These are phyloP conservation scores for Pseudogymnoascus verrucosus DNA, from an alignment of 2,329 filamentous ascomycete species.

Conservation along the genomic window DNA sequence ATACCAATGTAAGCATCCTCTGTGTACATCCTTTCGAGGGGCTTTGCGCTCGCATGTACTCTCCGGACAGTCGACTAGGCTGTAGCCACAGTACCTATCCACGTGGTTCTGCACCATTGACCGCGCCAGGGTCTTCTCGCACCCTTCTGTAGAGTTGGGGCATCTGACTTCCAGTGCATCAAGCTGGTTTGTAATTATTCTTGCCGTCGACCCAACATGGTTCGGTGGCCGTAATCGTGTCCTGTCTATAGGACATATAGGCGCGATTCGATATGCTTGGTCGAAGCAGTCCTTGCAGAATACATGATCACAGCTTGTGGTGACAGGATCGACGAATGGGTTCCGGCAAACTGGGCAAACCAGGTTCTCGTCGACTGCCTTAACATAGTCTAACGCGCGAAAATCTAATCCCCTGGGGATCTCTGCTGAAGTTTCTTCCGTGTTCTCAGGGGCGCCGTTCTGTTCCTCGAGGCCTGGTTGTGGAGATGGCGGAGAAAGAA, in stretches of 20 bases:
- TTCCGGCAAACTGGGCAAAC: slow-evolving; percentile 45
- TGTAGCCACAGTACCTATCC: slow-evolving; percentile 47
- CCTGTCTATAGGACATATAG: slow-evolving; percentile 52
- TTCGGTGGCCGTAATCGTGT: slow-evolving; percentile 31
- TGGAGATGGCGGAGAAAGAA: neutral
- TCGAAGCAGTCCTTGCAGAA: slow-evolving; percentile 53
- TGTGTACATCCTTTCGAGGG: slow-evolving; percentile 41
- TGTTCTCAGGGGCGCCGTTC: neutral
- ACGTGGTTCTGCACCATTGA: slow-evolving; percentile 50
- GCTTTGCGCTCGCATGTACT: slow-evolving; percentile 44
- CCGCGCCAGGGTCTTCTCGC: slow-evolving; percentile 41
- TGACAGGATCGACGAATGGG: slow-evolving; percentile 51
- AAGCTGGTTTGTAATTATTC: slow-evolving; percentile 51
- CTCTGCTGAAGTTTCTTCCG: neutral
- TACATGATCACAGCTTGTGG: slow-evolving; percentile 56
- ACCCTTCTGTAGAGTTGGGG: slow-evolving; percentile 45
- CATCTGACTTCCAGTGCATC: slow-evolving; percentile 52
- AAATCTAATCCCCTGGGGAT: slow-evolving; percentile 21
- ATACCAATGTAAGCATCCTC: slow-evolving; percentile 47
- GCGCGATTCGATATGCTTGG: slow-evolving; percentile 34
- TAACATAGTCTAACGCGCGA: slow-evolving; percentile 29
- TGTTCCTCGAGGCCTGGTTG: neutral
- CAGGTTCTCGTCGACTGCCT: slow-evolving; percentile 31
- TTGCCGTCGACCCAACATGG: slow-evolving; percentile 28
- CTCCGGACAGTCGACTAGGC: slow-evolving; percentile 48